Evolutionary conservation across 345 rosid genomes (phyloP).

Genomic region (Odontarrhena argentea): DNA sequence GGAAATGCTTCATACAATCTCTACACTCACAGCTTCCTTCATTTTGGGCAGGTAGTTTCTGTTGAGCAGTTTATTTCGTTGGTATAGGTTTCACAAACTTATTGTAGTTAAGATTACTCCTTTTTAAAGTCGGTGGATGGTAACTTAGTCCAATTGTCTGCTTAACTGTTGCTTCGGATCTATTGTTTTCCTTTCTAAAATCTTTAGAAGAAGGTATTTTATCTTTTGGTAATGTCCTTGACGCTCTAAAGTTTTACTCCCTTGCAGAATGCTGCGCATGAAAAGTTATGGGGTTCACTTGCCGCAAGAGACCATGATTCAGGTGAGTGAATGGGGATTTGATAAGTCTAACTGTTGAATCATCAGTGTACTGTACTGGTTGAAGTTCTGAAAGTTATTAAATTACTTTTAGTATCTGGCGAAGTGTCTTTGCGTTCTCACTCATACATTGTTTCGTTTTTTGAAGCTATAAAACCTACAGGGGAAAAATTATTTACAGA

Average conservation of each 20-base stretch:
- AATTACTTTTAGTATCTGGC: not conserved
- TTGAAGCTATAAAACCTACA: slow-evolving; percentile 53
- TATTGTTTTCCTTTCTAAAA: not conserved
- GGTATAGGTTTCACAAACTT: slow-evolving; percentile 7
- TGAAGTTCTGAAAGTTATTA: not conserved
- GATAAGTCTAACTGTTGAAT: slow-evolving; percentile 1
- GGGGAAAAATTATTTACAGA: slow-evolving; percentile 48
- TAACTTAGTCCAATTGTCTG: not conserved
- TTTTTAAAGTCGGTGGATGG: not conserved
- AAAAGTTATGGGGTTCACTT: slow-evolving; percentile 69
- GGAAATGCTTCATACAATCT: slow-evolving; percentile 80
- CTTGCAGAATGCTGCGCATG: slow-evolving; percentile 84
- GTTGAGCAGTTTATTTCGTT: not conserved
- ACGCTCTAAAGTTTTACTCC: slow-evolving; percentile 28
- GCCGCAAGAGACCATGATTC: slow-evolving; percentile 47
- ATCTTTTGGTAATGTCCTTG: slow-evolving; percentile 12
- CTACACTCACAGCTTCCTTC: slow-evolving; percentile 96
- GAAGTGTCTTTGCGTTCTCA: not conserved
- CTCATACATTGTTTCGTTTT: slow-evolving; percentile 15
- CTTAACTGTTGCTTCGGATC: not conserved
- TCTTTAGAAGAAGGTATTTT: not conserved
- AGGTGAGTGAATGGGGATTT: slow-evolving; percentile 43
- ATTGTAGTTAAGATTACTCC: not conserved
- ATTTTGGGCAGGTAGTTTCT: slow-evolving; percentile 81
- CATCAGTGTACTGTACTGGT: not conserved